phyloP scores from a whole-genome alignment of 2,329 filamentous ascomycete genomes.

The Hypoxylon sp. region DNA sequence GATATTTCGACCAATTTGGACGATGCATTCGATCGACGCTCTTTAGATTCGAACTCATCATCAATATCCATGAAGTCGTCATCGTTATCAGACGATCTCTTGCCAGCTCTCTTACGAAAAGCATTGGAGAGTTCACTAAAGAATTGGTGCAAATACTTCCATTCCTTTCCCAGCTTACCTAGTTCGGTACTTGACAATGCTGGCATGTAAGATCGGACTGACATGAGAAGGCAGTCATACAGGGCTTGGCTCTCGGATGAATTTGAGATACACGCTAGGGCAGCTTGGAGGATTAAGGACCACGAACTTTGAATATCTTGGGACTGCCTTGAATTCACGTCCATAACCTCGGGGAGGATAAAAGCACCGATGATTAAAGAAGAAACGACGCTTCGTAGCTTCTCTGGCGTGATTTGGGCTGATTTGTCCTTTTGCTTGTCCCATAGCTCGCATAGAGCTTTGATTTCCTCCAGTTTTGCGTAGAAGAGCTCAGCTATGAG shows the following conservation, averaged over 20 bases:
- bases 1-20: conserved; percentile 61
- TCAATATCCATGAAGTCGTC: conserved; percentile 64
- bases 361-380: conserved; percentile 63
- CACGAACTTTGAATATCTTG: conserved; percentile 64
- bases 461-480: conserved; percentile 67
- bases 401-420: conserved; percentile 66
- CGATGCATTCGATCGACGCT: conserved; percentile 61
- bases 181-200: conserved; percentile 58
- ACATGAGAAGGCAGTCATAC: conserved; percentile 63
- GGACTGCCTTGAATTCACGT: conserved; percentile 64
- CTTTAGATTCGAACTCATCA: conserved; percentile 73
- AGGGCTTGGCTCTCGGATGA: conserved; percentile 64
- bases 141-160: conserved; percentile 60
- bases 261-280: conserved; percentile 58
- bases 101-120: conserved; percentile 53
- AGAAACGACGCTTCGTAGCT: conserved; percentile 66
- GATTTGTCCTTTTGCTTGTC: conserved; percentile 61
- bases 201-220: conserved; percentile 64
- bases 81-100: conserved; percentile 51
- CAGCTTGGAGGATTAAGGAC: conserved; percentile 59
- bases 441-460: conserved; percentile 64
- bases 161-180: conserved; percentile 57
- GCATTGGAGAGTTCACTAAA: conserved; percentile 59
- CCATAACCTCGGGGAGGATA: conserved; percentile 63
- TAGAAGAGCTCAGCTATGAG: conserved; percentile 68